Percentiles rank a stretch among this genome's conserved stretches.
phyloP scores from a whole-genome alignment of 73 alveolate species.

The Tetrahymena thermophila region DNA sequence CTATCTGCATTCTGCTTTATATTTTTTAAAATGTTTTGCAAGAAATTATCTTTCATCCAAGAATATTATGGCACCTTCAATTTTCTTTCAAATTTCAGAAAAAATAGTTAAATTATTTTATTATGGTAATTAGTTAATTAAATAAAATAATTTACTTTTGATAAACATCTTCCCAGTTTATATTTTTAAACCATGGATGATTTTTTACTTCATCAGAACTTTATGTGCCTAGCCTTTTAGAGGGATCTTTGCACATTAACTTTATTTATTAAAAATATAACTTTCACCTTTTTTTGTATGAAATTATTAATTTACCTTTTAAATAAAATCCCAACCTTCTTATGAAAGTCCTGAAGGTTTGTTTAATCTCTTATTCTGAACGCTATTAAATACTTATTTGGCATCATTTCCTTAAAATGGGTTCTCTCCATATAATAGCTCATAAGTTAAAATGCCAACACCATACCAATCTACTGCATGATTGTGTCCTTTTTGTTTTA shows the following conservation, averaged over 20 bases:
- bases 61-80: background rate
- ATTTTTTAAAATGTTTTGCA: background rate
- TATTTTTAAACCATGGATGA: slow-evolving; percentile 77
- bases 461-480: slow-evolving; percentile 63
- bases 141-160: background rate
- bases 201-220: slow-evolving; percentile 78
- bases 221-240: slow-evolving; percentile 77
- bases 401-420: background rate
- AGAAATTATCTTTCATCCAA: background rate
- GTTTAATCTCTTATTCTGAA: background rate
- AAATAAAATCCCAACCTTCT: background rate
- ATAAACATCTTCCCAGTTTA: slow-evolving; percentile 80
- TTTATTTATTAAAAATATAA: slow-evolving; percentile 34
- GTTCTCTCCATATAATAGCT: slow-evolving; percentile 12
- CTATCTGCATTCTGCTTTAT: background rate
- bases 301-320: background rate
- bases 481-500: slow-evolving; percentile 53
- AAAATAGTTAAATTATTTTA: background rate
- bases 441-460: slow-evolving; percentile 55
- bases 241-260: slow-evolving; percentile 71
- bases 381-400: background rate
- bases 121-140: background rate
- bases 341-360: background rate
- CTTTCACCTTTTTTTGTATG: background rate
- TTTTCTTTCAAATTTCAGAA: background rate